Conservation (phyloP, 2,329 filamentous ascomycete genomes). For the Geosmithia putterillii region DNA sequence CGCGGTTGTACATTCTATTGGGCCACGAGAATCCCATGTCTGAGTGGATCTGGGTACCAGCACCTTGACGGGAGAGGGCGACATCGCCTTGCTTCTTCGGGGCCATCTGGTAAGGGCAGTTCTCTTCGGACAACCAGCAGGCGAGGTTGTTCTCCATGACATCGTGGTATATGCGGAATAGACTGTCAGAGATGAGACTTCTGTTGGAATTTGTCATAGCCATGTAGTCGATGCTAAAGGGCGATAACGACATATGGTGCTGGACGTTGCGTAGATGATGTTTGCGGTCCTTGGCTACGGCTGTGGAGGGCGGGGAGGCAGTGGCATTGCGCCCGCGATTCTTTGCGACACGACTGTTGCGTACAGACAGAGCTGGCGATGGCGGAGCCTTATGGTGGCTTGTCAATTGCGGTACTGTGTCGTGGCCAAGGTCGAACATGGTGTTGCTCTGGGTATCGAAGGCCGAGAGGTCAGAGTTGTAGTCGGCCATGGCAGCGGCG, state of each 20-base stretch:
- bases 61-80: neutral
- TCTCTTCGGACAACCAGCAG: constrained; percentile 40
- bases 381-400: neutral
- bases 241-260: constrained; percentile 2
- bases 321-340: neutral
- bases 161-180: constrained; percentile 39
- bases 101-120: constrained; percentile 29
- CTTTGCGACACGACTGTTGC: neutral
- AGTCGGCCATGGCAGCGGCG: neutral
- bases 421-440: neutral
- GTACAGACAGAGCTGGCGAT: neutral
- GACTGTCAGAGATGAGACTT: constrained; percentile 23
- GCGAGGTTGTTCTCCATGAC: constrained; percentile 39
- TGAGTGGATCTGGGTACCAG: neutral
- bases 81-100: neutral
- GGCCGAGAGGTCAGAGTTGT: neutral
- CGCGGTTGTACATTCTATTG: constrained; percentile 36
- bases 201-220: constrained; percentile 13
- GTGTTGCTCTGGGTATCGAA: neutral
- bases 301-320: neutral
- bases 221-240: constrained; percentile 2
- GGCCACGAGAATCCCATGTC: constrained; percentile 26
- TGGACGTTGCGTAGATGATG: neutral
- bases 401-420: neutral
- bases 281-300: neutral